phyloP scores from a whole-genome alignment of 2,329 filamentous ascomycete genomes.

The Teratosphaeriaceae sp. region DNA sequence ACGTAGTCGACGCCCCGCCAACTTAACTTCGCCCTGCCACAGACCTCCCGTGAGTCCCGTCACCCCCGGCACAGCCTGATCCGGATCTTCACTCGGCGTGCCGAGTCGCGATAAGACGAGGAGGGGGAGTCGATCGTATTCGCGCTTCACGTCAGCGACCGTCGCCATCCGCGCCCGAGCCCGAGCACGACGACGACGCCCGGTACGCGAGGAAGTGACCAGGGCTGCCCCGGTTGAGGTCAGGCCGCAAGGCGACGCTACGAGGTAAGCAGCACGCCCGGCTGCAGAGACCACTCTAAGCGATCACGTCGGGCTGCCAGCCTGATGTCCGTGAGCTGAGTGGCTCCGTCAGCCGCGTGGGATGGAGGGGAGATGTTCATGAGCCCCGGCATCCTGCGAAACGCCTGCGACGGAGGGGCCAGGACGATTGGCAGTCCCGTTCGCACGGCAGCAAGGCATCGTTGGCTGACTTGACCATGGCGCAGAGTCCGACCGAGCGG shows the following conservation, averaged over 20 bases:
- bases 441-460: background rate
- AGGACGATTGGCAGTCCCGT: background rate
- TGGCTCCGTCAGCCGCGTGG: background rate
- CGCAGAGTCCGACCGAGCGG: background rate
- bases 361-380: background rate
- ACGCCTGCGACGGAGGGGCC: background rate
- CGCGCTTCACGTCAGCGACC: no score
- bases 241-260: background rate
- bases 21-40: no score
- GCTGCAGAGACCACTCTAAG: background rate
- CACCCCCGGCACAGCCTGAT: no score
- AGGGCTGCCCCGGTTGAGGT: background rate
- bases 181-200: background rate
- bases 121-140: no score
- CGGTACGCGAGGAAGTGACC: background rate
- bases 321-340: no score
- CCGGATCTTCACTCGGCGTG: no score
- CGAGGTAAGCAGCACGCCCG: background rate
- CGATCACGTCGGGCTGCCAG: background rate
- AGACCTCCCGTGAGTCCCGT: no score
- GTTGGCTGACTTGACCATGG: background rate
- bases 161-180: background rate
- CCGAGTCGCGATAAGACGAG: no score
- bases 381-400: background rate
- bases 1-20: no score